Evolutionary conservation across 768 basidiomycete genomes (phyloP), one percentile per base, ranked within the genome.

Genomic region (Xerocomellus amylosporus): DNA sequence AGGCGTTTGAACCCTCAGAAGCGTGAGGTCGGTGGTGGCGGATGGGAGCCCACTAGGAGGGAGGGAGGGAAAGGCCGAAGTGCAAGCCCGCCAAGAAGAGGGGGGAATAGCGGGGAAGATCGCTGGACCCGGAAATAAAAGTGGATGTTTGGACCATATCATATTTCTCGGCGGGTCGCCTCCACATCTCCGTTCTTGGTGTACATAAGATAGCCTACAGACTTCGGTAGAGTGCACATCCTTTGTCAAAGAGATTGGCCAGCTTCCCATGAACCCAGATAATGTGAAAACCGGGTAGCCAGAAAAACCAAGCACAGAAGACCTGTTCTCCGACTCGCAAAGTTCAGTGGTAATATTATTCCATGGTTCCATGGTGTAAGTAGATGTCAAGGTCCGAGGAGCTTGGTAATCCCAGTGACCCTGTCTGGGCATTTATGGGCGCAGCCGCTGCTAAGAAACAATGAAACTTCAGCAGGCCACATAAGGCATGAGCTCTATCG

Each of bases 31-130:
- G 87, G 87, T 9, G 87, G 82, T 13, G 91, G 86, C 15, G 88
- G 91, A 26, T 94, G 92, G 92, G 90, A 92, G 63, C 92, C 92
- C 12, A 73, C 73, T 46, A 90, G 81, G 65, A 77, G 86, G 51
- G 86, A 85, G 43, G 77, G 77, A 15, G 86, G 80, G 3, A 80
- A 76, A 51, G 86, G 79, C 8, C 80, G 89, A 46, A 91, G 90
- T 65, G 88, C 88, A 3, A 91, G 90, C 61, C 90, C 88, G 10
- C 60, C 74, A 13, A 78, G 79, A 64, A 76, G 82, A 60, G 84
- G 84, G 8, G 84, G 82, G 9, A 76, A 79, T 57, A 76, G 74
- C 42, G 89, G 89, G 22, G 89, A 90, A 69, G 90, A 90, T 62
- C 80, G 89, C 53, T 87, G 85, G 86, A 86, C 85, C 22, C 79